Percentiles rank a stretch among this genome's conserved stretches.
Evolutionary conservation across 148 eudicot species (phyloP).

Genomic region (Arbutus unedo): DNA sequence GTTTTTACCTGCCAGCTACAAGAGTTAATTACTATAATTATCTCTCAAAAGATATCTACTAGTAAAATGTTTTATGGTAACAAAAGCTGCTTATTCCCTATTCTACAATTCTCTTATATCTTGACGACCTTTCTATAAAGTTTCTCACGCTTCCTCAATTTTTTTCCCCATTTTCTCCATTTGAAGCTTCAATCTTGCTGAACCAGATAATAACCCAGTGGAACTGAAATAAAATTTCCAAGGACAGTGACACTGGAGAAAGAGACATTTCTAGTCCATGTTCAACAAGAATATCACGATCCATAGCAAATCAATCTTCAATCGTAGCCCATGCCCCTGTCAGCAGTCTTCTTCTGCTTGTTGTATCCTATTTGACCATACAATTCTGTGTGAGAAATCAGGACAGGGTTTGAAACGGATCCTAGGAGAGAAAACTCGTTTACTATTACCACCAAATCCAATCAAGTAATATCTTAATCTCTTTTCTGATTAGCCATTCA

Average conservation of each 20-base stretch:
- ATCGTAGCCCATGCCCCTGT: background rate
- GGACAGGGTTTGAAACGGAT: background rate
- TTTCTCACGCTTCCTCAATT: background rate
- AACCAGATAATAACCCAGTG: background rate
- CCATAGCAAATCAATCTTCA: background rate
- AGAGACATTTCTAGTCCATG: background rate
- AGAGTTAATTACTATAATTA: background rate
- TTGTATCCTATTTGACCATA: background rate
- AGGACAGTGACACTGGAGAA: background rate
- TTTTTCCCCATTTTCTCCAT: background rate
- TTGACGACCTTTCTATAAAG: background rate
- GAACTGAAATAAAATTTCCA: background rate
- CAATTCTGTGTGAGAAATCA: background rate
- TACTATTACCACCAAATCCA: background rate
- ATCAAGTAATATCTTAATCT: background rate
- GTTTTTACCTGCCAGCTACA: background rate
- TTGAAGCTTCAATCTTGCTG: conserved; percentile 9
- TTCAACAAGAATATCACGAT: background rate
- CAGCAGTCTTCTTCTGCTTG: background rate
- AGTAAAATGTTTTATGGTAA: too few relatives aligned
- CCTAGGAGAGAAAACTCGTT: background rate
- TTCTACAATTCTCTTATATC: too few relatives aligned
- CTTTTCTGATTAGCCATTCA: background rate
- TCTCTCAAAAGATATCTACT: too few relatives aligned
- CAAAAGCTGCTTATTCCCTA: too few relatives aligned